phyloP scores from a whole-genome alignment of 306 rosid genomes.

The Quercus rubra region DNA sequence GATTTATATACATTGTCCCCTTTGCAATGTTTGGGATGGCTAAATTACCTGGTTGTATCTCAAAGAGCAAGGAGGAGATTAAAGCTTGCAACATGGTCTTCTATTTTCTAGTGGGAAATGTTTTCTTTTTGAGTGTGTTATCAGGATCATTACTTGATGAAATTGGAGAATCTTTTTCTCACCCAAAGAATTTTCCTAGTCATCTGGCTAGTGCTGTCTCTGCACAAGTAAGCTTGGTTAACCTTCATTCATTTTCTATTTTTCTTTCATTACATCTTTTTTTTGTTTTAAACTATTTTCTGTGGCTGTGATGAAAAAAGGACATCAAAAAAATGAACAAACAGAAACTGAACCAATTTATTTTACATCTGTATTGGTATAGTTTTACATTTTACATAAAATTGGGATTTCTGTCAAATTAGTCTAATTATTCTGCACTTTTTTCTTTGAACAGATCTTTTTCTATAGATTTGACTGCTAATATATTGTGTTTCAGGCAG shows the following conservation, averaged over 20 bases:
- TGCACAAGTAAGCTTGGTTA: slow-evolving; percentile 60
- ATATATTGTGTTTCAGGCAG: slow-evolving; percentile 57
- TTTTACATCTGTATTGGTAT: not conserved
- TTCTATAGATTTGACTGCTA: slow-evolving; percentile 8
- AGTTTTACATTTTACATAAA: not conserved
- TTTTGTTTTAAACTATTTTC: not conserved
- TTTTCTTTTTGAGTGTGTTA: slow-evolving; percentile 76
- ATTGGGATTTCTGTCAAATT: not conserved
- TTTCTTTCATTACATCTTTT: not conserved
- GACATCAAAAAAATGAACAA: not conserved
- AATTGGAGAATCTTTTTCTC: slow-evolving; percentile 62
- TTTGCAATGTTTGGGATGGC: slow-evolving; percentile 85
- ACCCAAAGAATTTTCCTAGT: slow-evolving; percentile 62
- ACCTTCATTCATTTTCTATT: slow-evolving; percentile 5
- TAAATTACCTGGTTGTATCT: slow-evolving; percentile 72
- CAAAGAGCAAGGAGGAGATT: slow-evolving; percentile 87
- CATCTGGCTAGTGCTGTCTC: slow-evolving; percentile 78
- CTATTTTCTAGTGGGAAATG: slow-evolving; percentile 89
- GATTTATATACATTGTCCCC: slow-evolving; percentile 74
- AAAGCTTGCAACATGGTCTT: slow-evolving; percentile 94
- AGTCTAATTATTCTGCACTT: not conserved
- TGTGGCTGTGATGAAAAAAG: not conserved
- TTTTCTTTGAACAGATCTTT: not conserved
- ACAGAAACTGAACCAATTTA: not conserved
- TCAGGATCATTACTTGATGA: slow-evolving; percentile 89